Evolutionary conservation across 495 filamentous ascomycete species (phyloP).

Genomic region (Apodospora peruviana): DNA sequence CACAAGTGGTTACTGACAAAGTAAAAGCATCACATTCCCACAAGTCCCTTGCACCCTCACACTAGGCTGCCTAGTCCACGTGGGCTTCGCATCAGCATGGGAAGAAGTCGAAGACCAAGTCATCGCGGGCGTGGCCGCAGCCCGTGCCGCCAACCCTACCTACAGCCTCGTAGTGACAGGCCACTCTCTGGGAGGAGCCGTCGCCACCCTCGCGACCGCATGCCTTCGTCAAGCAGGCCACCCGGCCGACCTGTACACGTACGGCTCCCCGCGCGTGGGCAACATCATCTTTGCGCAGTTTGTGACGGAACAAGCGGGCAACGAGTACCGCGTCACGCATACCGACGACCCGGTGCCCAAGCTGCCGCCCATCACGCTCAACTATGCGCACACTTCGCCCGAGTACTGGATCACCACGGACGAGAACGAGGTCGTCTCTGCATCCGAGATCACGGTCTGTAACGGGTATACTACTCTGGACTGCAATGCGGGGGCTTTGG

Average conservation of each 20-base stretch:
- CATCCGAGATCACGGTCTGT: constrained; percentile 27
- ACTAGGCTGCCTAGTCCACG: constrained; percentile 29
- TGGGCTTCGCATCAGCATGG: constrained; percentile 34
- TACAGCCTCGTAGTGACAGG: constrained; percentile 57
- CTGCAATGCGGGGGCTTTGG: constrained; percentile 36
- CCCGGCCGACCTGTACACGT: constrained; percentile 50
- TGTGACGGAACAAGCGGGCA: constrained; percentile 43
- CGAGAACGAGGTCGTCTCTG: constrained; percentile 16
- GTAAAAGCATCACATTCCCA: constrained; percentile 25
- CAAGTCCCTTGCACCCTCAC: constrained; percentile 26
- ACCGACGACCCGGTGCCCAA: constrained; percentile 60
- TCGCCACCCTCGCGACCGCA: constrained; percentile 56
- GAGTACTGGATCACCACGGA: constrained; percentile 54
- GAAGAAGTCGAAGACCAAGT: constrained; percentile 21
- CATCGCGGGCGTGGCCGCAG: constrained; percentile 20
- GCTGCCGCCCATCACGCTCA: constrained; percentile 50
- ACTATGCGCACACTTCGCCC: constrained; percentile 58
- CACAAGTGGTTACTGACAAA: too few species aligned
- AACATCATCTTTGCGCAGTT: constrained; percentile 51
- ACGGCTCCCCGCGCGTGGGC: constrained; percentile 63
- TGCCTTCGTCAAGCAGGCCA: constrained; percentile 48
- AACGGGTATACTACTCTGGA: constrained; percentile 27
- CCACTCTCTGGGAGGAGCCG: constrained; percentile 63
- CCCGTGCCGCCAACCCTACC: constrained; percentile 33
- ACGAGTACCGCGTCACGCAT: constrained; percentile 63